phyloP scores from a whole-genome alignment of 1,284 basidiomycete species.

The Fomitopsis betulina region DNA sequence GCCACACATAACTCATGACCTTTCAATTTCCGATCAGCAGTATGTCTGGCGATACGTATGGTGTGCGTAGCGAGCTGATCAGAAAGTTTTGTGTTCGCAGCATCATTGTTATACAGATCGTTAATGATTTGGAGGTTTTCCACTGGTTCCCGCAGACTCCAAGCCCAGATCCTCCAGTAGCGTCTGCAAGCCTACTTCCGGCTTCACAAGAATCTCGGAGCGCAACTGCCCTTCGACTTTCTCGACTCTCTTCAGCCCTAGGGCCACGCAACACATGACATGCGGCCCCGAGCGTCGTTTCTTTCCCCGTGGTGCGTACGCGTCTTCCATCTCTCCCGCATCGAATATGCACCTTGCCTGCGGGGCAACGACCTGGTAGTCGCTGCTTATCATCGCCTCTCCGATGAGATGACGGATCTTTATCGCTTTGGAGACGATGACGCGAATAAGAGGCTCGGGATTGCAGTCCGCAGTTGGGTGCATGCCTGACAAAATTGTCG shows the following conservation, averaged over 20 bases:
- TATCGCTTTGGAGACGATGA: conserved; percentile 36
- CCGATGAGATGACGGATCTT: conserved; percentile 46
- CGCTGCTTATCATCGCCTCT: conserved; percentile 38
- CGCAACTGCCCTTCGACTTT: neutral
- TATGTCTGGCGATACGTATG: too few species aligned
- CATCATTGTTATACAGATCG: too few species aligned
- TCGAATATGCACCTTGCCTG: conserved; percentile 36
- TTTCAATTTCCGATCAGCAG: too few species aligned
- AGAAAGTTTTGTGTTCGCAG: neutral
- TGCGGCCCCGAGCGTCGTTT: neutral
- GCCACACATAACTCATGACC: too few species aligned
- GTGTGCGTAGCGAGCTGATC: neutral
- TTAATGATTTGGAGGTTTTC: too few species aligned
- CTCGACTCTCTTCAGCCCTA: neutral
- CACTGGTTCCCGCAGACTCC: neutral
- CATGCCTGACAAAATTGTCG: conserved; percentile 34
- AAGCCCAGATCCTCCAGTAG: neutral
- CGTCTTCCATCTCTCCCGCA: conserved; percentile 39
- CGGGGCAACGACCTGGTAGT: conserved; percentile 33
- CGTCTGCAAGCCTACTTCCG: neutral
- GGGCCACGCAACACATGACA: neutral
- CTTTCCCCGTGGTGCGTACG: conserved; percentile 14
- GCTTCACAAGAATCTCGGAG: neutral
- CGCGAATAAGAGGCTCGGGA: conserved; percentile 24
- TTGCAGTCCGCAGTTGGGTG: conserved; percentile 26